Base-by-base conservation (phyloP, 2,329 filamentous ascomycete genomes). In the Claviceps spartinae region DNA sequence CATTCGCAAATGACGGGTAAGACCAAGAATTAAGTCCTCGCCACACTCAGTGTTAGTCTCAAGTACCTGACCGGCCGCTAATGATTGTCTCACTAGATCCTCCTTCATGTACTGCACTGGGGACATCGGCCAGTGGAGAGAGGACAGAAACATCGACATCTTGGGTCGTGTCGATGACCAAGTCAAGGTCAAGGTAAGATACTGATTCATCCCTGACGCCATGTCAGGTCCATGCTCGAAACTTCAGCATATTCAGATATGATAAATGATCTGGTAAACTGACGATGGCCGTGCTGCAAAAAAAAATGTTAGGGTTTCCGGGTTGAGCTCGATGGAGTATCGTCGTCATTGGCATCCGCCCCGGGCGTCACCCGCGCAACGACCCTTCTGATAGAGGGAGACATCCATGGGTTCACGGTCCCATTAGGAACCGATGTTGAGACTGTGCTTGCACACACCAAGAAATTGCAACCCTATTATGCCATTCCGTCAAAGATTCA, bases 151-250 rank as follows among this genome's bases (percentile, higher is more conserved):
- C 26, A 66, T 82, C 40, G 70, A 78, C 44, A 77, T 75, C 22
- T 70, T 79, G 37, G 78, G 79, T 3, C 72, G 78, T 38, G 69
- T 69, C n/a, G 79, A 82, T 57, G 78, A 81, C 54, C 79, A 82
- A 59, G 74, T 82, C 54, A 82, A 82, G 63, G 72, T 82, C 59
- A 78, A 79, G 64, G 71, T 72, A 61, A 48, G 57, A 43, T 56
- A n/a, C 14, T 20, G 51, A 36, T 22, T 14, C 47, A 48, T 1
- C 22, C 30, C 47, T 42, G 24, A 52, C 37, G 20, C n/a, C 20
- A 47, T 20, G 9, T 47, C 14, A 38, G 16, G 6, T 24, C 5
- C 38, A 50, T 36, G 42, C 43, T 52, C 38, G 46, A 36, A 9
- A 8, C 3, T 34, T 9, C 9, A 11, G 30, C 30, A 34, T 34